Evolutionary conservation across 164 flowering plant species (phyloP), one percentile per base, ranked within the genome.

Genomic region (Macadamia tetraphylla): DNA sequence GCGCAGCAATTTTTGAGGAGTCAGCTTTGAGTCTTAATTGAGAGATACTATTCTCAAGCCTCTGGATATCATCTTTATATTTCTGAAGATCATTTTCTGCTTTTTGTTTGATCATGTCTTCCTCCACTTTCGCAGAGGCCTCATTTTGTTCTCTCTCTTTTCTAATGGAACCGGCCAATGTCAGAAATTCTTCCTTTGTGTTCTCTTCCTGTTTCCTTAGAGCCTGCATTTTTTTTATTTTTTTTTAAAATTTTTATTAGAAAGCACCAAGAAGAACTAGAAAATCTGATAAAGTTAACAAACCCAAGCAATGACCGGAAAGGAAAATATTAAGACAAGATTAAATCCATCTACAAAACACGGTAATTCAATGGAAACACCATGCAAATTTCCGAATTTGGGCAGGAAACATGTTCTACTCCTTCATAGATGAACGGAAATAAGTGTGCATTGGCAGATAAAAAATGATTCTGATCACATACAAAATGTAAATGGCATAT

Each of bases 1-100:
- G 86, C 9, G 94, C 93, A 23, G 96, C 98, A 72, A 92, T 90
- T 72, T 90, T 95, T 29, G 88, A 87, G 43, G 97, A 88, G 80
- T 88, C 92, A 0, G 82, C 73, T 75, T 92, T 90, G 74, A 87
- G 69, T 73, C 97, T 87, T 79, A 90, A 59, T 71, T 83, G 81
- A n/a, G 90, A 80, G 67, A 95, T 90, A 65, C 90, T 91, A 53
- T 78, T 82, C 74, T 90, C 93, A 44, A 92, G 97, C 72, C 78
- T 86, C 71, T 75, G 79, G 29, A 92, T 89, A 67, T 85, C 91
- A 61, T 81, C 87, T 71, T 80, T 84, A 62, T 78, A 84, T 72
- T 76, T 84, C 71, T 81, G 84, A 63, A 90, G 71, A 74, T 80
- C 87, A 59, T 53, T 80, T 76, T 88, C 96, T 29, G 94, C 92